Base-by-base conservation (phyloP, 192 early-diverging fungal species). In the Funneliformis mosseae region DNA sequence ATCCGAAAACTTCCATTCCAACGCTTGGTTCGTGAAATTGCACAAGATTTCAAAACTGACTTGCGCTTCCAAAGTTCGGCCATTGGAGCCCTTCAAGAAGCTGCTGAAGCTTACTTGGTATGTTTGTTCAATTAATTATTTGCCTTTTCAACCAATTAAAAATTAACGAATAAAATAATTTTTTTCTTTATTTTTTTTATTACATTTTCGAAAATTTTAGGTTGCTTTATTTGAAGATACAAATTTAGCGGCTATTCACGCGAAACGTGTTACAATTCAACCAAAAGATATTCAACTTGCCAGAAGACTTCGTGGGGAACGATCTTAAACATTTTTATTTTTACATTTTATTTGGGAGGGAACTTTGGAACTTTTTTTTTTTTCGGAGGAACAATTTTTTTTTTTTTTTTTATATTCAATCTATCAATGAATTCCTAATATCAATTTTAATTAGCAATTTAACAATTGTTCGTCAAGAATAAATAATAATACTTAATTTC, bases 251-350 rank as follows among this genome's bases (percentile, higher is more conserved):
- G 98, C 97, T 81, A 97, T 97, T 91, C 97, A 99, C 88, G 98
- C 96, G 87, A 98, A 98, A 93, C 94, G 98, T 89, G 98, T 99
- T 83, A 99, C 98, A 85, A 99, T 99, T 88, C 97, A 98, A 89
- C 98, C 97, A 85, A 98, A 98, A 94, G 98, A 99, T 89, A 95
- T 99, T 85, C 98, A 99, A 90, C 91, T 99, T 81, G 97, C 97
- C 78, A 94, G 96, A 78, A 94, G 97, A 89, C 95, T 99, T 82
- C 95, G 95, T 87, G 95, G 95, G 80, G 94, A 96, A 89, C 92
- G 95, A 85, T 90, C 93, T 78, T 95, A 92, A 91, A 23, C 33
- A 33, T 39, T 55, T n/a, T 55, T 50, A 16, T 2, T 50, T 16
- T 45, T 1, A 45, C 43, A 45, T 33, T 33, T 33, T 33, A 33